Conservation (phyloP, 2,329 filamentous ascomycete species). For the Penicillium polonicum region DNA sequence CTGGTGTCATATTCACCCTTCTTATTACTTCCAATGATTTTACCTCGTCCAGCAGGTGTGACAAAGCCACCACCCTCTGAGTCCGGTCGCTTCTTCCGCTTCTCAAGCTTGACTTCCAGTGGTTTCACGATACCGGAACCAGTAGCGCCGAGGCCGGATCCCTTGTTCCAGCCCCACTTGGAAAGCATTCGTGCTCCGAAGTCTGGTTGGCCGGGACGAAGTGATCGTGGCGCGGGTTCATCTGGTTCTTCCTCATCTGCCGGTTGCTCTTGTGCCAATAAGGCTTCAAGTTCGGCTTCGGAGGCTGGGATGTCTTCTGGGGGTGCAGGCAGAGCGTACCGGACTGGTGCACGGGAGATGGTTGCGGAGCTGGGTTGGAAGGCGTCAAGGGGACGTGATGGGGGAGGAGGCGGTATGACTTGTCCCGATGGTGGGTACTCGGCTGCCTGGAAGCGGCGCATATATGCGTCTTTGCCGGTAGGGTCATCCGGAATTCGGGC, state of each 20-base stretch:
- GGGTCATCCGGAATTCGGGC: constrained; percentile 31
- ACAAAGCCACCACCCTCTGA: constrained; percentile 76
- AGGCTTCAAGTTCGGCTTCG: constrained; percentile 52
- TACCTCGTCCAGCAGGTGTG: constrained; percentile 67
- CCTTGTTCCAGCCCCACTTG: constrained; percentile 92
- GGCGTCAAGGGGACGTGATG: constrained; percentile 40
- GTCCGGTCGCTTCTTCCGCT: constrained; percentile 75
- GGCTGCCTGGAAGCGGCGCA: constrained; percentile 27
- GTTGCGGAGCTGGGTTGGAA: constrained; percentile 51
- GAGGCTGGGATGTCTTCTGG: constrained; percentile 54
- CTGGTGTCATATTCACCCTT: constrained; percentile 49
- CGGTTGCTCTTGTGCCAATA: constrained; percentile 41
- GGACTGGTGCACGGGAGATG: constrained; percentile 76
- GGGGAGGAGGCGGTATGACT: constrained; percentile 26
- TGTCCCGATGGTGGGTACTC: constrained; percentile 24
- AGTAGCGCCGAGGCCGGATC: constrained; percentile 79
- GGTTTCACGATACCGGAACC: constrained; percentile 81
- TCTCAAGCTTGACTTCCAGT: constrained; percentile 79
- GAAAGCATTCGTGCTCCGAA: constrained; percentile 87
- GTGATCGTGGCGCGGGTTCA: constrained; percentile 53
- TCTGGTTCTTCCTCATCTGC: constrained; percentile 37
- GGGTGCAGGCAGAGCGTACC: constrained; percentile 61
- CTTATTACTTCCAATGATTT: constrained; percentile 75
- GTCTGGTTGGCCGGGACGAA: constrained; percentile 73
- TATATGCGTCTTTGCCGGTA: constrained; percentile 28